phyloP scores from a whole-genome alignment of 2,329 filamentous ascomycete species.

The Fusarium guadeloupense region DNA sequence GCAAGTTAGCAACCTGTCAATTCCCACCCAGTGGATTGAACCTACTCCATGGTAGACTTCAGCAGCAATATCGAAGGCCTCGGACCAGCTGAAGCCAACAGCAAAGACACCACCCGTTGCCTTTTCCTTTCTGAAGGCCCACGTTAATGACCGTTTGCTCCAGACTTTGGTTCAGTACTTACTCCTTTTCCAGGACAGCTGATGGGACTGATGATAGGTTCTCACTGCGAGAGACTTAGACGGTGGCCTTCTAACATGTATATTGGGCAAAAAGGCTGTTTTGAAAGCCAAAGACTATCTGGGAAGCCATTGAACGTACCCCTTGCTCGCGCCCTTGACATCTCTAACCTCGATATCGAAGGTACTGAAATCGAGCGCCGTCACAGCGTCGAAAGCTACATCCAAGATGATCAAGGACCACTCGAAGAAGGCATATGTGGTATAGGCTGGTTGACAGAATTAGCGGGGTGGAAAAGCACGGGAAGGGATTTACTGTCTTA shows the following conservation, averaged over 20 bases:
- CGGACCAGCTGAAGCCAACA: constrained; percentile 75
- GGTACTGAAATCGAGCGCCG: constrained; percentile 86
- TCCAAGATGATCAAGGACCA: constrained; percentile 96
- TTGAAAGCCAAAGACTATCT: constrained; percentile 67
- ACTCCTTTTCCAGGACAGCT: constrained; percentile 76
- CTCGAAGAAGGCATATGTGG: constrained; percentile 96
- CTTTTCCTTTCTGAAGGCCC: constrained; percentile 73
- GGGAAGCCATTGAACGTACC: constrained; percentile 98
- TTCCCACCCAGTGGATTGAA: constrained; percentile 22
- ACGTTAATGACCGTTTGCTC: constrained; percentile 31
- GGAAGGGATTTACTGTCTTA: constrained; percentile 55
- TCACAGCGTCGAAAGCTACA: constrained; percentile 95
- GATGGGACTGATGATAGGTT: constrained; percentile 58
- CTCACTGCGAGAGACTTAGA: constrained; percentile 60
- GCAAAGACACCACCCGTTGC: constrained; percentile 75
- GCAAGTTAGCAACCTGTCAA: constrained; percentile 29
- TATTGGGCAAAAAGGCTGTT: constrained; percentile 44
- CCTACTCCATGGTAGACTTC: constrained; percentile 92
- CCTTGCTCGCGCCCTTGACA: constrained; percentile 89
- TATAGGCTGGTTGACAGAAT: constrained; percentile 75
- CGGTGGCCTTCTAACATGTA: constrained; percentile 40
- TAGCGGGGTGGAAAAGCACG: constrained; percentile 18
- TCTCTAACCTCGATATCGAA: constrained; percentile 91
- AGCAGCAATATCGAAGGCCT: constrained; percentile 81
- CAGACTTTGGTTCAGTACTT: constrained; percentile 52